phyloP scores from a whole-genome alignment of 768 basidiomycete species.

The Kwoniella dendrophila region DNA sequence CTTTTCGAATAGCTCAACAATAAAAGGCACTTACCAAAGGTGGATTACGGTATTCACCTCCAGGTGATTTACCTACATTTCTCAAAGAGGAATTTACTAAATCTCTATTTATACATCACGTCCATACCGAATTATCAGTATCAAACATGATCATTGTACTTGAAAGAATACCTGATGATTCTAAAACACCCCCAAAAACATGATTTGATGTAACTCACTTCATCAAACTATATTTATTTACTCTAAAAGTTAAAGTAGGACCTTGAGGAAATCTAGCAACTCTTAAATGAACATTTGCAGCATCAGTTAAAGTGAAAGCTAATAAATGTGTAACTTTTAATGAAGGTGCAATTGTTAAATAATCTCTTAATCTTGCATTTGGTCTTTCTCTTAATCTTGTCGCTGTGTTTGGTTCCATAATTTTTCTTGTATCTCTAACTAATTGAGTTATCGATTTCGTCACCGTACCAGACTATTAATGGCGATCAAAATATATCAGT shows the following conservation, averaged over 20 bases:
- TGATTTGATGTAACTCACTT: no score
- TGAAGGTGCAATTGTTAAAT: conserved; percentile 84
- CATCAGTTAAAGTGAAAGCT: conserved; percentile 82
- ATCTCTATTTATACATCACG: conserved; percentile 42
- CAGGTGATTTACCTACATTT: conserved; percentile 55
- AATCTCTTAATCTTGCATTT: conserved; percentile 75
- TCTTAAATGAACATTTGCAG: conserved; percentile 66
- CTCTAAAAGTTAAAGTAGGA: conserved; percentile 87
- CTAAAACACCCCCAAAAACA: no score
- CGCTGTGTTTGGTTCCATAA: conserved; percentile 98
- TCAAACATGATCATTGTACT: conserved; percentile 3
- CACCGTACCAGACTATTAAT: conserved; percentile 81
- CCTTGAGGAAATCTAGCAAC: conserved; percentile 85
- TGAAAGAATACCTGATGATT: not conserved
- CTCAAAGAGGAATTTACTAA: conserved; percentile 51
- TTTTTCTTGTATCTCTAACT: conserved; percentile 87
- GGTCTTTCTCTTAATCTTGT: conserved; percentile 90
- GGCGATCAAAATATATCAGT: no score
- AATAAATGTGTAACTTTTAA: conserved; percentile 89
- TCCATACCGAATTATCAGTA: no score
- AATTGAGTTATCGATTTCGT: conserved; percentile 83
- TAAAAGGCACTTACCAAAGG: conserved; percentile 79
- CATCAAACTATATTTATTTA: conserved; percentile 89
- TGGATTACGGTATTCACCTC: conserved; percentile 72
- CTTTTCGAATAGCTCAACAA: not conserved